Percentiles rank a stretch among this genome's conserved stretches.
Conservation (phyloP, 2,329 filamentous ascomycete genomes). For the Xenosphaeropsis pyriputrescens region DNA sequence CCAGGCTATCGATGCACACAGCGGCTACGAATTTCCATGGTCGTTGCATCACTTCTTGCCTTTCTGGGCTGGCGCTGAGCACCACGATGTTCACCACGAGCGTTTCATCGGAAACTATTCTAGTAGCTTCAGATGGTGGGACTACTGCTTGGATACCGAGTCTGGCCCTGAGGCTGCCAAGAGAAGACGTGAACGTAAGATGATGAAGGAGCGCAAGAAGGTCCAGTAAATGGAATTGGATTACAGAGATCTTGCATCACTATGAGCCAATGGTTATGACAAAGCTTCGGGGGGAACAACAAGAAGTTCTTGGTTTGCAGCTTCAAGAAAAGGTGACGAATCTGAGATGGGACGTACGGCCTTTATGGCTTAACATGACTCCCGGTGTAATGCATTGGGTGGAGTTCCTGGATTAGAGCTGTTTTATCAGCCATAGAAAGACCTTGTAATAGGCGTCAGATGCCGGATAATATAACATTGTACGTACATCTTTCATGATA, state of each 20-base stretch:
- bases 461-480: slow-evolving; percentile 3
- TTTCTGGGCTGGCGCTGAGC: slow-evolving; percentile 94
- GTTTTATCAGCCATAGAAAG: neutral
- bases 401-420: no score
- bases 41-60: slow-evolving; percentile 88
- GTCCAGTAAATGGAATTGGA: slow-evolving; percentile 8
- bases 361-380: no score
- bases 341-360: no score
- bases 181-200: slow-evolving; percentile 66
- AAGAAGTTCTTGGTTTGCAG: no score
- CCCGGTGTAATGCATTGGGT: no score
- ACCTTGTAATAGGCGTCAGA: neutral
- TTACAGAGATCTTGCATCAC: no score
- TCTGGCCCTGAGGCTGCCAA: slow-evolving; percentile 76
- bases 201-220: slow-evolving; percentile 44
- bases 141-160: slow-evolving; percentile 87
- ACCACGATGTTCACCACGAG: slow-evolving; percentile 96
- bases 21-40: slow-evolving; percentile 97
- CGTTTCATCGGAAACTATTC: slow-evolving; percentile 97
- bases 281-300: no score
- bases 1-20: slow-evolving; percentile 96
- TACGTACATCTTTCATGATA: neutral
- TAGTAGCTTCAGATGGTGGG: slow-evolving; percentile 99
- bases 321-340: no score
- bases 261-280: no score